Evolutionary conservation across 1,284 basidiomycete genomes (phyloP).

Genomic region (Uromyces viciae-fabae): DNA sequence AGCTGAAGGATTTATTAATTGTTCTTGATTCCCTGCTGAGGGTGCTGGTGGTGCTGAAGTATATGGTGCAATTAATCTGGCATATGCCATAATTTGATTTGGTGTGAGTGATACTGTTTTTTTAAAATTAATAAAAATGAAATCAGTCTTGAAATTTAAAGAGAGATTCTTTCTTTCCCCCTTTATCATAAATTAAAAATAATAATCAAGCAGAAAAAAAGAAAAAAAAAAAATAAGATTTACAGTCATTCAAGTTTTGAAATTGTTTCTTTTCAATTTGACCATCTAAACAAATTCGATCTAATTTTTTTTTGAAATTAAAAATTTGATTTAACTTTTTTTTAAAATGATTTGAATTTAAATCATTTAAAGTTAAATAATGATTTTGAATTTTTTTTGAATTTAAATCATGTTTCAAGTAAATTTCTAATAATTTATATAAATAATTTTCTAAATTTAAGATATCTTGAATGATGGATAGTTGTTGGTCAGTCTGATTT

Average conservation of each 20-base stretch:
- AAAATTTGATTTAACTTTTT: slow-evolving; percentile 10
- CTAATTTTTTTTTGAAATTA: slow-evolving; percentile 24
- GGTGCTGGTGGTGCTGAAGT: slow-evolving; percentile 50
- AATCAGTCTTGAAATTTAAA: not conserved
- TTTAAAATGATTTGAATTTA: slow-evolving; percentile 19
- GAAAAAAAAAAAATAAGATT: not conserved
- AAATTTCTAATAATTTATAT: slow-evolving; percentile 9
- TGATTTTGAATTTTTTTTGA: slow-evolving; percentile 23
- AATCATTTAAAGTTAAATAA: not conserved
- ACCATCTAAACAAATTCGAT: slow-evolving; percentile 28
- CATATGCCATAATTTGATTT: slow-evolving; percentile 49
- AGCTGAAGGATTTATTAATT: slow-evolving; percentile 30
- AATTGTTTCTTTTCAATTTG: slow-evolving; percentile 29
- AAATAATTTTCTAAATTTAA: slow-evolving; percentile 17
- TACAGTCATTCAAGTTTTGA: slow-evolving; percentile 4
- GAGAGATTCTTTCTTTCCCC: not conserved
- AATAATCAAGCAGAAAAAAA: not conserved
- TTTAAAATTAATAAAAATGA: not conserved
- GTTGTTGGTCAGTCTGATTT: not conserved
- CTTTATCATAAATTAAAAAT: not conserved
- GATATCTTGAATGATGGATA: not conserved
- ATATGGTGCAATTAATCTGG: slow-evolving; percentile 50
- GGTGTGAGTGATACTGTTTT: slow-evolving; percentile 45
- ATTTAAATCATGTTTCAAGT: slow-evolving; percentile 29
- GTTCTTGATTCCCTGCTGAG: slow-evolving; percentile 35